phyloP scores from a whole-genome alignment of 257 asterid species.

The Penstemon davidsonii region DNA sequence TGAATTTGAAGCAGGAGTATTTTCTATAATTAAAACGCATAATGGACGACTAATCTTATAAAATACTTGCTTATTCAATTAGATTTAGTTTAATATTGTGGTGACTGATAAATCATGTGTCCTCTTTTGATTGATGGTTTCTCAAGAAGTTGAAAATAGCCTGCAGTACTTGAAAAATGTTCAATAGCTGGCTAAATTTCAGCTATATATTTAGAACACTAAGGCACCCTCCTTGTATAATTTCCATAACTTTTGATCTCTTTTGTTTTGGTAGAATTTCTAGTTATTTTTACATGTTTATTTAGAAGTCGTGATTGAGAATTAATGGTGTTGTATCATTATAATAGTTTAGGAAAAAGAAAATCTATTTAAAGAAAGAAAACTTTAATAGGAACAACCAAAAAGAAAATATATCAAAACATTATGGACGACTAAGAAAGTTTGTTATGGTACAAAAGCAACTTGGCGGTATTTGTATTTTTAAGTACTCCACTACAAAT shows the following conservation, averaged over 20 bases:
- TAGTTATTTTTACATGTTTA: no score
- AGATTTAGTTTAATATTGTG: conserved; percentile 9
- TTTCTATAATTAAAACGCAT: conserved; percentile 3
- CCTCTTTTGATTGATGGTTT: background rate
- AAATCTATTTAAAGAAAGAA: no score
- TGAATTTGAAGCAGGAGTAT: conserved; percentile 1
- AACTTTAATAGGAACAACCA: background rate
- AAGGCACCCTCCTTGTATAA: background rate
- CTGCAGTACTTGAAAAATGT: conserved; percentile 7
- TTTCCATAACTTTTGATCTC: no score
- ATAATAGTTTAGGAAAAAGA: no score
- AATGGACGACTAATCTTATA: conserved; percentile 9
- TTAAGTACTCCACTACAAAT: conserved; percentile 10
- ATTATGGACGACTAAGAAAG: no score
- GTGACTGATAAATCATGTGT: background rate
- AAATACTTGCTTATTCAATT: conserved; percentile 14
- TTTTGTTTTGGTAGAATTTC: no score
- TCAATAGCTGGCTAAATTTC: background rate
- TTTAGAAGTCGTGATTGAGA: no score
- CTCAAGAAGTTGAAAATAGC: no score
- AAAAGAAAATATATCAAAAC: no score
- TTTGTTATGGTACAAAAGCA: background rate
- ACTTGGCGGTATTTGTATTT: background rate
- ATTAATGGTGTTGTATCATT: no score
- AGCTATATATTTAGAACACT: conserved; percentile 11